Conservation (phyloP, 1,284 basidiomycete genomes). For the Sutorius eximius region DNA sequence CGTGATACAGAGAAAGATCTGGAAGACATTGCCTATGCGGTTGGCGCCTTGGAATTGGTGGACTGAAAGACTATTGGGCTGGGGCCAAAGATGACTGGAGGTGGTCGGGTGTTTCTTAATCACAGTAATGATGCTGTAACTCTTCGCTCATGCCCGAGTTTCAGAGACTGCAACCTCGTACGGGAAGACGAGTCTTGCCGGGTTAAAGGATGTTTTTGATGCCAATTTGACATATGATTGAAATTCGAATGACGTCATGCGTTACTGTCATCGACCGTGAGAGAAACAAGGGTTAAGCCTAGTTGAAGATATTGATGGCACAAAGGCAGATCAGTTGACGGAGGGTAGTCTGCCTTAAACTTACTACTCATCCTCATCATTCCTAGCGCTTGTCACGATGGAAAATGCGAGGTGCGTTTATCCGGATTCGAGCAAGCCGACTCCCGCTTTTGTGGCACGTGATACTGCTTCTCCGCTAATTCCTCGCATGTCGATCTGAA, state of each 20-base stretch:
- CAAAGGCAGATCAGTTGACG: no score
- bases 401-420: no score
- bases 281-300: no score
- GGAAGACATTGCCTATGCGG: not conserved
- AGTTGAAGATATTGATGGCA: no score
- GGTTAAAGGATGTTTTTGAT: no score
- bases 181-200: no score
- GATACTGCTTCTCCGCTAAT: not conserved
- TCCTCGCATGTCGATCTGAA: not conserved
- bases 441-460: not conserved
- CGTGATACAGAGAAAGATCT: not conserved
- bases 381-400: no score
- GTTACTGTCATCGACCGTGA: no score
- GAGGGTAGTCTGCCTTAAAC: no score
- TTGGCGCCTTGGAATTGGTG: not conserved
- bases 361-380: no score
- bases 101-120: not conserved
- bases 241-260: not conserved
- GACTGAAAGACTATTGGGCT: not conserved
- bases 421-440: no score
- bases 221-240: no score
- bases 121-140: not conserved
- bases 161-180: not conserved
- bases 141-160: not conserved
- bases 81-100: not conserved